phyloP scores from a whole-genome alignment of 2,329 filamentous ascomycete genomes.

The Scedosporium dehoogii region DNA sequence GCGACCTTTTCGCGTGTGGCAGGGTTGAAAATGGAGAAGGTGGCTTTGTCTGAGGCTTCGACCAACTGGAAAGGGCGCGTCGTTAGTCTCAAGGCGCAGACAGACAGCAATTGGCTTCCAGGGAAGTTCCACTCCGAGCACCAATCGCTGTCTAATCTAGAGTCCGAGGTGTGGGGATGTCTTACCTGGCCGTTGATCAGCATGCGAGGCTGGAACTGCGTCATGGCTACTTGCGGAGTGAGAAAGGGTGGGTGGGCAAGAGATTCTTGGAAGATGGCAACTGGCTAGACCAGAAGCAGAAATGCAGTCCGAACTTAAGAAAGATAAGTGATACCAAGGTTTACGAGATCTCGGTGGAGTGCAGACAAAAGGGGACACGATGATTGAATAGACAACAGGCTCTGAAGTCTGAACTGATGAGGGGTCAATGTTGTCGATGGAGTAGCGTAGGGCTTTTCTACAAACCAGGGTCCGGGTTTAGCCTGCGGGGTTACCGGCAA shows the following conservation, averaged over 20 bases:
- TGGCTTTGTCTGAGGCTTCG: slow-evolving; percentile 10
- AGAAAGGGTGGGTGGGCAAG: not conserved
- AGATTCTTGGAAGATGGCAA: not conserved
- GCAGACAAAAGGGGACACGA: not conserved
- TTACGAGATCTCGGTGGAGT: not conserved
- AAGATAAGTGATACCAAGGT: not conserved
- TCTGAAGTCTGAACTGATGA: too few relatives aligned
- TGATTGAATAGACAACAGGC: too few relatives aligned
- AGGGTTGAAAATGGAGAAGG: slow-evolving; percentile 15
- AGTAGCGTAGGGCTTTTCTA: too few relatives aligned
- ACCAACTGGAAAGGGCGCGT: not conserved
- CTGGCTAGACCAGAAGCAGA: too few relatives aligned
- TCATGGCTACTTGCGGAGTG: not conserved
- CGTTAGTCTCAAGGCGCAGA: not conserved
- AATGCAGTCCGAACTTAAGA: not conserved
- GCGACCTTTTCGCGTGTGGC: slow-evolving; percentile 14
- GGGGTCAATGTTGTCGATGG: too few relatives aligned
- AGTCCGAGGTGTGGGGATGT: not conserved
- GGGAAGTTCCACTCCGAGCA: not conserved
- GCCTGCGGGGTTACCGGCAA: too few relatives aligned
- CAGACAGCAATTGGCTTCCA: not conserved
- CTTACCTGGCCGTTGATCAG: slow-evolving; percentile 8
- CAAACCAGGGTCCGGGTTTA: too few relatives aligned
- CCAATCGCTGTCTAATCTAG: too few relatives aligned
- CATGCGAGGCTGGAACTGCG: slow-evolving; percentile 5